Evolutionary conservation across 208 protist species (phyloP).

Genomic region (Leishmania gerbilli): DNA sequence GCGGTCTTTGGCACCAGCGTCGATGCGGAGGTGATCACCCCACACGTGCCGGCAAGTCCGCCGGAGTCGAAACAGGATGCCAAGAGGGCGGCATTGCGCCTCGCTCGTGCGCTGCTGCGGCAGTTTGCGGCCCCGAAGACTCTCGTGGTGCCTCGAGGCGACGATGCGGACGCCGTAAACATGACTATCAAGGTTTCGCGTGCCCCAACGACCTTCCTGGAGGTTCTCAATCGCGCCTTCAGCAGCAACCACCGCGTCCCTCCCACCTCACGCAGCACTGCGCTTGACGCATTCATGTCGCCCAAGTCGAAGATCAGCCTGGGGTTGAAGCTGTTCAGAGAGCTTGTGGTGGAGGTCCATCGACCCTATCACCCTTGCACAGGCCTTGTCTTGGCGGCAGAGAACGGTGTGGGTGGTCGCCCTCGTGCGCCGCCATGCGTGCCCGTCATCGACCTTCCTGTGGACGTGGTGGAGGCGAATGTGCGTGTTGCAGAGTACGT

Average conservation of each 20-base stretch:
- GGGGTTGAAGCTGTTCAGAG: constrained; percentile 58
- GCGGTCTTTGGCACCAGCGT: constrained; percentile 46
- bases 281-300: constrained; percentile 60
- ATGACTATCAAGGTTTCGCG: constrained; percentile 30
- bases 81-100: constrained; percentile 26
- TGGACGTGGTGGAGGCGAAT: constrained; percentile 49
- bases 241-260: constrained; percentile 62
- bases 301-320: constrained; percentile 67
- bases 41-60: not conserved
- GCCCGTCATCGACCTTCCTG: constrained; percentile 52
- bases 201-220: constrained; percentile 50
- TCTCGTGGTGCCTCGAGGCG: constrained; percentile 22
- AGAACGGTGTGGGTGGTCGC: constrained; percentile 34
- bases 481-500: constrained; percentile 28
- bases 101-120: constrained; percentile 42
- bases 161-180: constrained; percentile 33
- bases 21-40: constrained; percentile 42
- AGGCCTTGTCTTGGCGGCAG: constrained; percentile 38
- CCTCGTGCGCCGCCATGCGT: constrained; percentile 38
- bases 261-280: constrained; percentile 40
- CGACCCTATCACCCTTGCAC: constrained; percentile 49
- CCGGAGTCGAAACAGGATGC: not conserved
- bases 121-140: constrained; percentile 35
- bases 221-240: constrained; percentile 61
- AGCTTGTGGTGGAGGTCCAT: constrained; percentile 63